Evolutionary conservation across 495 filamentous ascomycete species (phyloP), one percentile per base, ranked within the genome.

Genomic region (Podospora anserina): DNA sequence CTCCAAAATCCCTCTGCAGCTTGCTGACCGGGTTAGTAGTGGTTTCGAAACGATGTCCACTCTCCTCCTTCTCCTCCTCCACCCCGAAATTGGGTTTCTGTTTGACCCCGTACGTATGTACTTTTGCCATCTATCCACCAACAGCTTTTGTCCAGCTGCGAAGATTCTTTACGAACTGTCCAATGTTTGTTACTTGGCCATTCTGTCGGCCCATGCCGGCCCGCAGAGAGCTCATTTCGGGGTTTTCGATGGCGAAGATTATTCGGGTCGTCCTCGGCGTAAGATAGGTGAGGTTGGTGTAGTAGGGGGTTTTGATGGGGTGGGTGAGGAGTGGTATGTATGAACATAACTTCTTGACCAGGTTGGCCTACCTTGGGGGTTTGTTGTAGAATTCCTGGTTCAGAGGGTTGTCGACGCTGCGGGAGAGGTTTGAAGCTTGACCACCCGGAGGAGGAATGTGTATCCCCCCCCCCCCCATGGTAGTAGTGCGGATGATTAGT

Each of bases 201-300:
- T 11, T 72, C 72, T 1, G 72, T 75, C 2, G 85, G 84, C 79
- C 77, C 80, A 86, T 11, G 78, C 63, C 6, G 82, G 77, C 4
- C 84, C 85, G 13, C 77, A 73, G 23, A 73, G 23, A 87, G 79
- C 72, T 87, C 85, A 70, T 87, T 86, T 7, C 85, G 84, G 0
- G 83, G 23, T 23, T 86, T 73, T 86, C 84, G 66, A 83, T 84
- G 16, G 81, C 84, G 66, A 85, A 84, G 60, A 87, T 86, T 0
- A 84, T 87, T 87, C 0, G 85, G 83, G 67, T 87, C 84, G 66
- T 87, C 84, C 60, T 85, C 78, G 27, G 84, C 84, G 61, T 84
- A 23, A 23, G 23, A 23, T 23, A 87, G 0, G 81, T 82, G 4
- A 86, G 75, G 49, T 84, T 83, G n/a, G 81, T 86, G 69, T 84